Base-by-base conservation (phyloP, 2,329 filamentous ascomycete genomes). In the Hymenoscyphus infarciens region DNA sequence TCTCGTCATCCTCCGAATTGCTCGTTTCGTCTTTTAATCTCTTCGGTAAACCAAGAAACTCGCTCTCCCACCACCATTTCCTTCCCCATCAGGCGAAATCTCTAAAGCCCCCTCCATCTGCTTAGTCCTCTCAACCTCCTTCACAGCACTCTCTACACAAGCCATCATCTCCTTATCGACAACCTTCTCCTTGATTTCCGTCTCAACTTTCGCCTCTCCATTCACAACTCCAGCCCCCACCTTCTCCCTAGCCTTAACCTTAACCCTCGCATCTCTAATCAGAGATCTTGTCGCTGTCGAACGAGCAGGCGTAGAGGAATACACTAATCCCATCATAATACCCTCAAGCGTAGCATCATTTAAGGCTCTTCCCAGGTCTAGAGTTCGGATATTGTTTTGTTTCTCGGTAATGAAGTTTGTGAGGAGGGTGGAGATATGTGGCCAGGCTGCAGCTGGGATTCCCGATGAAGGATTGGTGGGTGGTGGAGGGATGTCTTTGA, bases 11-110 rank as follows among this genome's bases (percentile, higher is more conserved):
- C 7, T 49, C 42, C 33, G 13, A 33, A 13, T 35, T 15, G 33
- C 13, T 35, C 10, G 19, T 49, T 22, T 49, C 11, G 5, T 4
- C 11, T 5, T 11, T 70, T 61, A 72, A 66, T 72, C 69, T 35
- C 67, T 63, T 25, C 67, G 62, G 61, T 69, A 71, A 25, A 72
- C 61, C 65, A 72, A 63, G 61, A 70, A 71, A 19, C 64, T 65
- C 6, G 68, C 59, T 56, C 57, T 68, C 16, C 66, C 66, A n/a
- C 59, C 63, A 1, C 60, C 57, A 54, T 42, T 10, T 19, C 59
- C 59, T 16, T 54, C 8, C 29, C 2, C 31, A 56, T 29, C 35
- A n/a, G 16, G 64, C 62, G 27, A 67, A 54, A 60, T 35, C 13
- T 66, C 65, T 57, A 70, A 56, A 16, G 62, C 64, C 0, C 70